Evolutionary conservation across 352 stramenopile genomes (phyloP).

Genomic region (Phytopythium delawarense): DNA sequence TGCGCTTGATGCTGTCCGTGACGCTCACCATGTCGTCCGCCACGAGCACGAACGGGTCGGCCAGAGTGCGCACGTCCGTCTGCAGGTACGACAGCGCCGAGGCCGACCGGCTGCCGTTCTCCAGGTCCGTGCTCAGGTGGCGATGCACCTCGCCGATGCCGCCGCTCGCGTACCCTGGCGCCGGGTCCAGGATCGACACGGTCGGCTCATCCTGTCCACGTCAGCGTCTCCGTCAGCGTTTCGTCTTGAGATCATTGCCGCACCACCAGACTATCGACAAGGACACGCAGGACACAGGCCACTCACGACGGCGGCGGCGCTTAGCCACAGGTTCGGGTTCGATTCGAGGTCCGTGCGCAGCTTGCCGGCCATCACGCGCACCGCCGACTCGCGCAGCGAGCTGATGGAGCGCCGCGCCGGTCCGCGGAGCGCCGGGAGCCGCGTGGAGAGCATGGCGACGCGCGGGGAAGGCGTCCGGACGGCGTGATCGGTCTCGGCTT

Average conservation of each 20-base stretch:
- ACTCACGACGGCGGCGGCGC: slow-evolving; percentile 61
- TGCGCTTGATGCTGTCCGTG: slow-evolving; percentile 93
- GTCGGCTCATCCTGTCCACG: slow-evolving; percentile 66
- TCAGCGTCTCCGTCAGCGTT: neutral
- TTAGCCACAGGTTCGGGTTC: slow-evolving; percentile 82
- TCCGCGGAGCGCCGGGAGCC: slow-evolving; percentile 7
- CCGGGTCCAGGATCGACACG: slow-evolving; percentile 76
- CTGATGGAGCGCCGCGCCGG: slow-evolving; percentile 27
- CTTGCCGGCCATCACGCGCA: slow-evolving; percentile 56
- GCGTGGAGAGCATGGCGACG: slow-evolving; percentile 3
- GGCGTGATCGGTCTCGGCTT: neutral
- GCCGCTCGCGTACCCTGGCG: slow-evolving; percentile 49
- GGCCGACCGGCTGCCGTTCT: slow-evolving; percentile 11
- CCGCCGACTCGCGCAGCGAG: slow-evolving; percentile 55
- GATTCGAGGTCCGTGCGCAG: slow-evolving; percentile 66
- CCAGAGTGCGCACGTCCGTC: slow-evolving; percentile 41
- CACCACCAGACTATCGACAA: neutral
- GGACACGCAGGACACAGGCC: neutral
- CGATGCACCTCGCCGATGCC: slow-evolving; percentile 21
- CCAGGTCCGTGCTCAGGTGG: slow-evolving; percentile 40
- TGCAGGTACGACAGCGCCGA: slow-evolving; percentile 46
- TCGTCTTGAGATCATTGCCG: neutral
- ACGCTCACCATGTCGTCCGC: slow-evolving; percentile 89
- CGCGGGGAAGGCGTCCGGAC: neutral
- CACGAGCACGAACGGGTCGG: slow-evolving; percentile 94